A percentile compares a stretch with the other conserved stretches of the same genome.
These are phyloP conservation scores for Annulohypoxylon moriforme DNA, from an alignment of 495 filamentous ascomycete species.

Conservation along the genomic window DNA sequence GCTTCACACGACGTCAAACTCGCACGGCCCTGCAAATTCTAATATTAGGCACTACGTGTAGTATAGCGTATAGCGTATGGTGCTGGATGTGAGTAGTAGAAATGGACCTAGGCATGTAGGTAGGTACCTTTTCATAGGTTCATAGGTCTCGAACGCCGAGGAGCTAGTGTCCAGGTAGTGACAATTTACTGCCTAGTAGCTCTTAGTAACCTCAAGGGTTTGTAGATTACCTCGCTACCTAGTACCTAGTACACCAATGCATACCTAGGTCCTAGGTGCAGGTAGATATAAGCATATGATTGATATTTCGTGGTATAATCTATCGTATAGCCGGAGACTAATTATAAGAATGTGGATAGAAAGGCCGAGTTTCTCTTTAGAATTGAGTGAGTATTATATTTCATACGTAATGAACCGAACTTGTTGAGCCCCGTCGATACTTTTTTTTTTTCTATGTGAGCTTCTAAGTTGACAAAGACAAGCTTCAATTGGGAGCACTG, in stretches of 20 bases:
- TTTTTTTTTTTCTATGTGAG: constrained; percentile 25
- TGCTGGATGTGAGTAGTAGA: not conserved
- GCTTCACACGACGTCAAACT: constrained; percentile 26
- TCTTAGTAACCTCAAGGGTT: constrained; percentile 26
- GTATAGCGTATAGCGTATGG: too few species aligned
- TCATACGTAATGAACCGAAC: constrained; percentile 36
- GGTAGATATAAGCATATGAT: constrained; percentile 12
- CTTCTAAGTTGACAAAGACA: constrained; percentile 24
- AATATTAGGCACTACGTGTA: not conserved
- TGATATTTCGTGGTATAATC: constrained; percentile 15
- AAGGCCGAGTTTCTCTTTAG: constrained; percentile 8
- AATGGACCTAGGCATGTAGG: not conserved
- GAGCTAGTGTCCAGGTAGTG: constrained; percentile 19
- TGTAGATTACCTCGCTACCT: constrained; percentile 13
- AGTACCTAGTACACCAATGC: constrained; percentile 4
- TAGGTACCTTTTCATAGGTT: not conserved
- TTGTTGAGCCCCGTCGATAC: constrained; percentile 24
- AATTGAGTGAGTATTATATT: constrained; percentile 16
- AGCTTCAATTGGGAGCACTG: constrained; percentile 23
- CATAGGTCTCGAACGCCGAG: constrained; percentile 30
- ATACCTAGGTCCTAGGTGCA: not conserved
- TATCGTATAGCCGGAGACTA: not conserved
- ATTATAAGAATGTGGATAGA: constrained; percentile 19
- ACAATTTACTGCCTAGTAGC: constrained; percentile 36
- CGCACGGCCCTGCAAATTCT: constrained; percentile 25